Conservation (phyloP, 1,284 basidiomycete species). For the Cutaneotrichosporon mucoides region DNA sequence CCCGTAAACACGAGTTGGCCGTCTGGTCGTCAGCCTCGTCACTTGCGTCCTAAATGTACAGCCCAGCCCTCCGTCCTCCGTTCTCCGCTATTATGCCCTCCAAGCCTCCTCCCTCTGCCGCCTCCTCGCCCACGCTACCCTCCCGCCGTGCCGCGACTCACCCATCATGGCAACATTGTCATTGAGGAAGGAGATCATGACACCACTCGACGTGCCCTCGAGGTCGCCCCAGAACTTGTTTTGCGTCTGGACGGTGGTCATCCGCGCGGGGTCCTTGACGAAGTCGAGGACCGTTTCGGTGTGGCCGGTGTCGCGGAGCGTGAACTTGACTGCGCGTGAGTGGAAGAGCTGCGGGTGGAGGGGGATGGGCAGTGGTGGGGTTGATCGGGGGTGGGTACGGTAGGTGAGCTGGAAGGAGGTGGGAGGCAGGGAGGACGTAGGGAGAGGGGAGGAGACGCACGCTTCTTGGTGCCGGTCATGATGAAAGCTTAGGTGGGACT, state of each 20-base stretch:
- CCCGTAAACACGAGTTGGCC: background rate
- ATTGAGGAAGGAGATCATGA: background rate
- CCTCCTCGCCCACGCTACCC: background rate
- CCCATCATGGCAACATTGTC: background rate
- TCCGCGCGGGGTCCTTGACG: background rate
- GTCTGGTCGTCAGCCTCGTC: background rate
- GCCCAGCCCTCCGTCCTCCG: background rate
- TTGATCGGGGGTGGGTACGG: too few relatives aligned
- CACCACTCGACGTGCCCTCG: background rate
- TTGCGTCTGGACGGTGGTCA: background rate
- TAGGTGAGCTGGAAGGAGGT: too few relatives aligned
- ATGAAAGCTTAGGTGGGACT: too few relatives aligned
- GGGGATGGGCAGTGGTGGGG: too few relatives aligned
- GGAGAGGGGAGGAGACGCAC: too few relatives aligned
- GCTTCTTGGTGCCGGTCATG: too few relatives aligned
- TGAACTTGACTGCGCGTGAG: background rate
- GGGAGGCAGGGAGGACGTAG: too few relatives aligned
- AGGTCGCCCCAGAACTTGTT: background rate
- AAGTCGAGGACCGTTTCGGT: background rate
- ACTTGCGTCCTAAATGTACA: background rate
- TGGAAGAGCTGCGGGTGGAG: too few relatives aligned
- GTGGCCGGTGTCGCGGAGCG: background rate
- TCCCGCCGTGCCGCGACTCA: background rate
- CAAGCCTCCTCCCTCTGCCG: too few relatives aligned
- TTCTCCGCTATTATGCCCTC: too few relatives aligned